phyloP scores from a whole-genome alignment of 2,329 filamentous ascomycete species.

The Colletotrichum trifolii region DNA sequence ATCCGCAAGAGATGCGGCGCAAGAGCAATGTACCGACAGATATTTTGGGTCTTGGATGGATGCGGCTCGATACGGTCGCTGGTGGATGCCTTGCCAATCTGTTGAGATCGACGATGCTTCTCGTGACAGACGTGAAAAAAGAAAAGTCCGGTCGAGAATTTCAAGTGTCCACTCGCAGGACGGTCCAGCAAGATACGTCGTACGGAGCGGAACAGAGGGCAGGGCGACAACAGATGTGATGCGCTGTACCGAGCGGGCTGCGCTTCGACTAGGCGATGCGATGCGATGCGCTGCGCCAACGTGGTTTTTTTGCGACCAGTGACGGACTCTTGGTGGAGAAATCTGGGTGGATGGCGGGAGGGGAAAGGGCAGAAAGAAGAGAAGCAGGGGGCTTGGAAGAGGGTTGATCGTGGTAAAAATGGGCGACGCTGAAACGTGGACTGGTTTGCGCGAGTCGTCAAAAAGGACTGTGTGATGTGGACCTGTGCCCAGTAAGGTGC shows the following conservation, averaged over 20 bases:
- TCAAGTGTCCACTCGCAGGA: no score
- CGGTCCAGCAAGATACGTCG: no score
- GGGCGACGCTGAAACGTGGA: slow-evolving; percentile 20
- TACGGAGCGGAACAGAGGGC: no score
- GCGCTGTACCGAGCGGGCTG: neutral
- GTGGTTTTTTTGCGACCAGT: neutral
- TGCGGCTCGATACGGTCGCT: neutral
- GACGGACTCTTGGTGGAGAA: slow-evolving; percentile 1
- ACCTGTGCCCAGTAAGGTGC: no score
- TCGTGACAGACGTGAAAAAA: slow-evolving; percentile 1
- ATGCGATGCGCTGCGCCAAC: neutral
- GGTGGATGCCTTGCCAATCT: slow-evolving; percentile 1
- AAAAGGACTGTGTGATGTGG: neutral
- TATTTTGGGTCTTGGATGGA: neutral
- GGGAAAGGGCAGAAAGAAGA: neutral
- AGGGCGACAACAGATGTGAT: no score
- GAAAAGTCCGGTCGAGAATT: neutral
- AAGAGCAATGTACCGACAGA: neutral
- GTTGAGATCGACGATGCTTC: slow-evolving; percentile 30
- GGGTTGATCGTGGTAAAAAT: slow-evolving; percentile 16
- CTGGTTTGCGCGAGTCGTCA: slow-evolving; percentile 29
- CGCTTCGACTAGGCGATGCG: slow-evolving; percentile 3
- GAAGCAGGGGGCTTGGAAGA: neutral
- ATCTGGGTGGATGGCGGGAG: neutral
- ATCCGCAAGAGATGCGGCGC: slow-evolving; percentile 17